Evolutionary conservation across 495 filamentous ascomycete genomes (phyloP).

Genomic region (Copromyces sp.): DNA sequence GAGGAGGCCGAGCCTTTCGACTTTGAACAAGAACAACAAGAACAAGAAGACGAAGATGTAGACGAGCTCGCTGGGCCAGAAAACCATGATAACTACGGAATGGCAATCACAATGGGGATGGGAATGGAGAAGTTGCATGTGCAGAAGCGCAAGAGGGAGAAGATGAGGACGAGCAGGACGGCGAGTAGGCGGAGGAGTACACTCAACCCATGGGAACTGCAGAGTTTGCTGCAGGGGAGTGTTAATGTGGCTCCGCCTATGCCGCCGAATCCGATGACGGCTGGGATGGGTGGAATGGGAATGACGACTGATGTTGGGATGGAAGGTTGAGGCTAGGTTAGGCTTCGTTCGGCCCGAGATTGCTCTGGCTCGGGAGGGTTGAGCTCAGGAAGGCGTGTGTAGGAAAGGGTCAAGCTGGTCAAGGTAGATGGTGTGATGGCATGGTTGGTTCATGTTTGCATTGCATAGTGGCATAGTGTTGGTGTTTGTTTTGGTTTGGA

Average conservation of each 20-base stretch:
- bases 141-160: constrained; percentile 30
- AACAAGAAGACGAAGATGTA: constrained; percentile 6
- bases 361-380: neutral
- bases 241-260: neutral
- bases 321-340: neutral
- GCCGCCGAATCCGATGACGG: neutral
- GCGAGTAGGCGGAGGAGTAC: constrained; percentile 56
- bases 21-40: neutral
- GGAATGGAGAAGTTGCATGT: constrained; percentile 15
- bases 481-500: neutral
- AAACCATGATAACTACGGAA: neutral
- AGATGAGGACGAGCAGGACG: constrained; percentile 30
- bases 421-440: neutral
- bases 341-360: too few species aligned
- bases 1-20: neutral
- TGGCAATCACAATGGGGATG: neutral
- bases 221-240: constrained; percentile 29
- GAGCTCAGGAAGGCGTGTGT: neutral
- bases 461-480: neutral
- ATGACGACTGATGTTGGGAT: neutral
- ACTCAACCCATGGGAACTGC: constrained; percentile 60
- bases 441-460: neutral
- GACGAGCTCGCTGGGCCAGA: constrained; percentile 17
- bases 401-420: neutral
- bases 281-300: neutral